These are phyloP conservation scores for Phytophthora niederhauseri DNA, from an alignment of 352 stramenopile genomes.

Conservation along the genomic window DNA sequence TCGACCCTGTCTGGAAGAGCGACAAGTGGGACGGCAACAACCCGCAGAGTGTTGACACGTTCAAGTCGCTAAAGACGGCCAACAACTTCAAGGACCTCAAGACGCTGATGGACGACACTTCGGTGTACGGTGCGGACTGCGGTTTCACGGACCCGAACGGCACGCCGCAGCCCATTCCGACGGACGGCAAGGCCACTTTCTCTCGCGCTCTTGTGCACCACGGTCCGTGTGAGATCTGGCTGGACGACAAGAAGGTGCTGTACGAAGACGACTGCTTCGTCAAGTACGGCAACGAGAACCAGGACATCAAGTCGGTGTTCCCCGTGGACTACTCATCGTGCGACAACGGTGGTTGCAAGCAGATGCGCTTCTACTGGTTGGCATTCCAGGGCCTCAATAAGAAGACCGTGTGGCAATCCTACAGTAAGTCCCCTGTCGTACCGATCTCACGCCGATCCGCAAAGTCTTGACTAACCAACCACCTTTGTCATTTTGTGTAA, in stretches of 20 bases:
- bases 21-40: slow-evolving; percentile 28
- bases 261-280: slow-evolving; percentile 36
- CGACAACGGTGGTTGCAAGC: slow-evolving; percentile 1
- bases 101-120: slow-evolving; percentile 32
- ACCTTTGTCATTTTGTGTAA: not conserved
- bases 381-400: slow-evolving; percentile 32
- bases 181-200: slow-evolving; percentile 28
- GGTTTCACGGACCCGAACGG: slow-evolving; percentile 30
- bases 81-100: slow-evolving; percentile 26
- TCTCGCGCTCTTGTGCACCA: slow-evolving; percentile 24
- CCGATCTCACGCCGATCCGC: no score
- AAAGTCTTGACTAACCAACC: not conserved
- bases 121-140: slow-evolving; percentile 28
- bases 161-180: slow-evolving; percentile 23
- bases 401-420: slow-evolving; percentile 38
- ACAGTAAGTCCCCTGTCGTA: slow-evolving; percentile 22
- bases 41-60: slow-evolving; percentile 6
- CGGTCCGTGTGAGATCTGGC: slow-evolving; percentile 33
- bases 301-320: slow-evolving; percentile 35
- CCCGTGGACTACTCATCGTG: slow-evolving; percentile 43
- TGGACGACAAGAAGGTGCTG: slow-evolving; percentile 33
- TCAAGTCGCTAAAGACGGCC: slow-evolving; percentile 19
- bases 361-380: slow-evolving; percentile 38
- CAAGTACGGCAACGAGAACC: slow-evolving; percentile 29
- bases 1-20: slow-evolving; percentile 25